Conservation (phyloP, 805 yeast species). For the Candida incommunis region DNA sequence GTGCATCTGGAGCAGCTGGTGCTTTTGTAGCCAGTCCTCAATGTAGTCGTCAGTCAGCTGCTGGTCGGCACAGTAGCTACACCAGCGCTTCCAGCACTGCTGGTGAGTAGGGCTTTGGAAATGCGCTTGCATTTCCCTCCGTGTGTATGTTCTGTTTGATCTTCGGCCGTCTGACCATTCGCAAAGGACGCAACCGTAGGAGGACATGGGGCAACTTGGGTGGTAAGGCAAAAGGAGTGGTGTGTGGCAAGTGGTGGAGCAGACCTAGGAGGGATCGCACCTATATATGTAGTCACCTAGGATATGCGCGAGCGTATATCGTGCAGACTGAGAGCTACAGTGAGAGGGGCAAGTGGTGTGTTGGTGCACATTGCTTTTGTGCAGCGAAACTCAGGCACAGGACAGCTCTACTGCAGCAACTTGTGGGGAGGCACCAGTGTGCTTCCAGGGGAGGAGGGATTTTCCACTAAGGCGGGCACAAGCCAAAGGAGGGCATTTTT, state of each 20-base stretch:
- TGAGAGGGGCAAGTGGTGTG: too few relatives aligned
- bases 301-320: too few relatives aligned
- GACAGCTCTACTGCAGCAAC: background rate
- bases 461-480: too few relatives aligned
- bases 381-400: slow-evolving; percentile 2
- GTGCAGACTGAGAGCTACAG: too few relatives aligned
- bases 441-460: too few relatives aligned
- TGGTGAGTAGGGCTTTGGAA: slow-evolving; percentile 13
- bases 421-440: background rate
- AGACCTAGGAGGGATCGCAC: too few relatives aligned
- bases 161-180: slow-evolving; percentile 16
- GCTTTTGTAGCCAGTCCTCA: slow-evolving; percentile 17
- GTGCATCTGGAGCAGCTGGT: slow-evolving; percentile 11
- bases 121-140: slow-evolving; percentile 11
- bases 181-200: slow-evolving; percentile 13
- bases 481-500: too few relatives aligned
- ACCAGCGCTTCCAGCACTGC: slow-evolving; percentile 15
- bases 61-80: slow-evolving; percentile 14
- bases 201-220: background rate
- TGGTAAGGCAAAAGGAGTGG: too few relatives aligned
- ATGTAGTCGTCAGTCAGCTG: slow-evolving; percentile 15
- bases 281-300: too few relatives aligned
- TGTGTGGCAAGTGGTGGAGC: too few relatives aligned
- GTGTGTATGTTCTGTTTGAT: slow-evolving; percentile 4
- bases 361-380: too few relatives aligned